Evolutionary conservation across 2,329 filamentous ascomycete genomes (phyloP).

Genomic region (Dichotomopilus funicola): DNA sequence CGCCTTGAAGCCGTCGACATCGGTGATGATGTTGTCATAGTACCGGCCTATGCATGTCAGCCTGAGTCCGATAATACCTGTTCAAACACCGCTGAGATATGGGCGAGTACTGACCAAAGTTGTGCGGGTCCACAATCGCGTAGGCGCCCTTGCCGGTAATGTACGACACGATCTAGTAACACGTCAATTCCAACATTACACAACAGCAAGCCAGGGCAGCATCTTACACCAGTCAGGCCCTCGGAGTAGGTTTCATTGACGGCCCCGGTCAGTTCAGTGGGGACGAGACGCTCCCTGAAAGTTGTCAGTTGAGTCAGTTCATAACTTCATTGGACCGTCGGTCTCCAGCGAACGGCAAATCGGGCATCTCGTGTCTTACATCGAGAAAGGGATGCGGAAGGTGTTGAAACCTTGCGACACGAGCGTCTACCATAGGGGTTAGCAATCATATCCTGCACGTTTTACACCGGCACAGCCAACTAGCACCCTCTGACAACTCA

Average conservation of each 20-base stretch:
- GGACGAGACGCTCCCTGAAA: slow-evolving; percentile 47
- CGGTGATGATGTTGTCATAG: slow-evolving; percentile 46
- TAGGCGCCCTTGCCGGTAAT: slow-evolving; percentile 28
- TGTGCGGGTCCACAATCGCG: slow-evolving; percentile 48
- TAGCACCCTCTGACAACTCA: slow-evolving; percentile 4
- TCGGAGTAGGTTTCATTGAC: slow-evolving; percentile 27
- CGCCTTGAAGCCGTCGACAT: slow-evolving; percentile 44
- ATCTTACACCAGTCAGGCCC: slow-evolving; percentile 31
- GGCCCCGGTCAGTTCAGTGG: slow-evolving; percentile 37
- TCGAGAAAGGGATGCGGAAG: slow-evolving; percentile 51
- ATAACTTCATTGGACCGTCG: background rate
- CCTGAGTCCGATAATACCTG: background rate
- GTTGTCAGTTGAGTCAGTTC: slow-evolving; percentile 24
- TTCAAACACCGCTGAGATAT: background rate
- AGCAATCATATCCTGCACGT: background rate
- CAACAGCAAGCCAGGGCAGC: too few relatives aligned
- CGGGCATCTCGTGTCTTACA: slow-evolving; percentile 31
- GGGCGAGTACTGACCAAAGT: slow-evolving; percentile 38
- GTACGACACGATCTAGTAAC: slow-evolving; percentile 27
- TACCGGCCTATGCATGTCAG: slow-evolving; percentile 34
- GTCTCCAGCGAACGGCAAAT: too few relatives aligned
- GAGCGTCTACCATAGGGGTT: slow-evolving; percentile 36
- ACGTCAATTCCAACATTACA: slow-evolving; percentile 24
- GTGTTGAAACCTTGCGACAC: slow-evolving; percentile 48
- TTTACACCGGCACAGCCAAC: too few relatives aligned